These are phyloP conservation scores for Scutellaria galericulata DNA, from an alignment of 257 asterid genomes.

Conservation along the genomic window DNA sequence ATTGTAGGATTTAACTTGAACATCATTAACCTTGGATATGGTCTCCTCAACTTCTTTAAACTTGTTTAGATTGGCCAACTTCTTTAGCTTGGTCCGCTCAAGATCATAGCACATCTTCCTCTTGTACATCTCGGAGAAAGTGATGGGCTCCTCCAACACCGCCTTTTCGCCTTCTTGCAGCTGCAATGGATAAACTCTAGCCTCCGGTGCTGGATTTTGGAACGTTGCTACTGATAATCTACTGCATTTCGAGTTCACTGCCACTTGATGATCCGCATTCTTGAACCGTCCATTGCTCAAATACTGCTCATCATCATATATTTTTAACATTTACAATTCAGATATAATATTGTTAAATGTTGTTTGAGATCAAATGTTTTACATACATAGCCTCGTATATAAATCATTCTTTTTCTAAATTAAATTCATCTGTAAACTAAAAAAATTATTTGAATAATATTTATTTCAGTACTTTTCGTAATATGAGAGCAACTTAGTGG, in stretches of 20 bases:
- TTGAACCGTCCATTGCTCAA: slow-evolving; percentile 94
- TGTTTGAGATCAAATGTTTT: too few relatives aligned
- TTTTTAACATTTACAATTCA: too few relatives aligned
- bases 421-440: too few relatives aligned
- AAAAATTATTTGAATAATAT: too few relatives aligned
- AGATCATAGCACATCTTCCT: slow-evolving; percentile 83
- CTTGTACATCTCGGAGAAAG: slow-evolving; percentile 77
- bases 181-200: slow-evolving; percentile 69
- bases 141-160: slow-evolving; percentile 56
- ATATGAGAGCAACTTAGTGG: too few relatives aligned
- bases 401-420: too few relatives aligned
- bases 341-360: too few relatives aligned
- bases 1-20: too few relatives aligned
- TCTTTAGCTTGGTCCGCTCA: slow-evolving; percentile 68
- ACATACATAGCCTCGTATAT: too few relatives aligned
- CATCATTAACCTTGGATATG: too few relatives aligned
- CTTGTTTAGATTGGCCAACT: slow-evolving; percentile 53
- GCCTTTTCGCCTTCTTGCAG: slow-evolving; percentile 61
- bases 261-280: slow-evolving; percentile 94
- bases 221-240: slow-evolving; percentile 85
- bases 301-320: slow-evolving; percentile 43
- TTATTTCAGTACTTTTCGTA: too few relatives aligned
- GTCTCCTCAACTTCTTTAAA: slow-evolving; percentile 23
- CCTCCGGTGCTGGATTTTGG: slow-evolving; percentile 80
- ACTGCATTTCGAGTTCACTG: slow-evolving; percentile 72